phyloP scores from a whole-genome alignment of 2,329 filamentous ascomycete genomes.

The Trichoderma hamatum region DNA sequence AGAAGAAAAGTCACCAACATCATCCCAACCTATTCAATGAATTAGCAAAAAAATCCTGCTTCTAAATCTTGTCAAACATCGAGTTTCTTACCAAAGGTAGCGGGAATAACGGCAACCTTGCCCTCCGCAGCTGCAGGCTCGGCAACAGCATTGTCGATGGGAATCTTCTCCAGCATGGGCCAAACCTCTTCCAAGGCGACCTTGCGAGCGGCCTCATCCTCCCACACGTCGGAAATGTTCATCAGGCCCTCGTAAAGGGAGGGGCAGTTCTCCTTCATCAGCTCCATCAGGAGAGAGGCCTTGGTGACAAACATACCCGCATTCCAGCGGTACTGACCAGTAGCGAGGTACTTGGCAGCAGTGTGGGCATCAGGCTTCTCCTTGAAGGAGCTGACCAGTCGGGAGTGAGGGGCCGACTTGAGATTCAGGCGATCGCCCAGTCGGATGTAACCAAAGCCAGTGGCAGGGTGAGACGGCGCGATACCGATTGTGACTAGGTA shows the following conservation, averaged over 20 bases:
- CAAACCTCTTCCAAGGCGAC: constrained; percentile 33
- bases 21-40: constrained; percentile 32
- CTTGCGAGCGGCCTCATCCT: constrained; percentile 32
- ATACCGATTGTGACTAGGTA: constrained; percentile 37
- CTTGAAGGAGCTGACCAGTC: constrained; percentile 35
- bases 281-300: constrained; percentile 34
- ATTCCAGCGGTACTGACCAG: constrained; percentile 36
- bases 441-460: constrained; percentile 36
- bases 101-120: constrained; percentile 35
- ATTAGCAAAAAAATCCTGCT: neutral
- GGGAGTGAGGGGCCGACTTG: constrained; percentile 30
- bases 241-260: constrained; percentile 31
- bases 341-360: constrained; percentile 35
- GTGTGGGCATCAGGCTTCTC: constrained; percentile 37
- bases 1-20: constrained; percentile 36
- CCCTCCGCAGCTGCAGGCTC: constrained; percentile 35
- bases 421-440: constrained; percentile 33
- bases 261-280: constrained; percentile 34
- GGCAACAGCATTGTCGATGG: constrained; percentile 36
- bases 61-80: too few species aligned
- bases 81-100: constrained; percentile 32
- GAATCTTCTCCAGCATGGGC: constrained; percentile 34
- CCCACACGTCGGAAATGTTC: constrained; percentile 34
- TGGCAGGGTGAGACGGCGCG: constrained; percentile 35
- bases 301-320: constrained; percentile 37